phyloP scores from a whole-genome alignment of 23 red algal species.

The Gracilaria domingensis region DNA sequence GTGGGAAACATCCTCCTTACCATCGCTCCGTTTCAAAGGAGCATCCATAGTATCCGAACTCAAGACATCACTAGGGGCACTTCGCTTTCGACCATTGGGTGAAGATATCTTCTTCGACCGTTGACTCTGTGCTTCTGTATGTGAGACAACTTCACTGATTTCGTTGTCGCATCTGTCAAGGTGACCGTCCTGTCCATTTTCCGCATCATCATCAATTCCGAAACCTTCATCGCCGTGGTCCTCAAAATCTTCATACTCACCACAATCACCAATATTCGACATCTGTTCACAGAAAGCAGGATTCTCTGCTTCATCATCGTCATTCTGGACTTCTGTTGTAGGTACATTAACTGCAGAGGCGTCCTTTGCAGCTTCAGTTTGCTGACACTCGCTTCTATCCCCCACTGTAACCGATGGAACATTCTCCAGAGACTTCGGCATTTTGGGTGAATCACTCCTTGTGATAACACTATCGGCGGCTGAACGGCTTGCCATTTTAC shows the following conservation, averaged over 20 bases:
- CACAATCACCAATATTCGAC: background rate
- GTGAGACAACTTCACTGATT: background rate
- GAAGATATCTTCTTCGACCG: background rate
- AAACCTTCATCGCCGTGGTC: conserved; percentile 14
- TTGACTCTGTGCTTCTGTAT: background rate
- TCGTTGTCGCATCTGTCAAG: background rate
- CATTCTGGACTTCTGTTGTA: background rate
- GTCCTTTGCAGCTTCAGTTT: background rate
- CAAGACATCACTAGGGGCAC: background rate
- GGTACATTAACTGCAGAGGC: background rate
- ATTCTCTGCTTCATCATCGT: background rate
- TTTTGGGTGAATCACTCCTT: background rate
- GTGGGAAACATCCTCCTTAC: conserved; percentile 14
- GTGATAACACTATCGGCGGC: background rate
- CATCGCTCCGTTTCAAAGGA: background rate
- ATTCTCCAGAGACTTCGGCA: background rate
- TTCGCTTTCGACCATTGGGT: background rate
- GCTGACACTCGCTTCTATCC: background rate
- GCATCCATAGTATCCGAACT: conserved; percentile 30
- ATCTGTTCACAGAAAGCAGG: background rate
- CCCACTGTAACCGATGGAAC: background rate
- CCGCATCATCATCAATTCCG: background rate
- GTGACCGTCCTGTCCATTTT: background rate
- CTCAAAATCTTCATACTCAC: conserved; percentile 17
- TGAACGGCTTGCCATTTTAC: background rate